A percentile compares a stretch with the other conserved stretches of the same genome.
Evolutionary conservation across 305 asterid species (phyloP).

Genomic region (Fraxinus nigra): DNA sequence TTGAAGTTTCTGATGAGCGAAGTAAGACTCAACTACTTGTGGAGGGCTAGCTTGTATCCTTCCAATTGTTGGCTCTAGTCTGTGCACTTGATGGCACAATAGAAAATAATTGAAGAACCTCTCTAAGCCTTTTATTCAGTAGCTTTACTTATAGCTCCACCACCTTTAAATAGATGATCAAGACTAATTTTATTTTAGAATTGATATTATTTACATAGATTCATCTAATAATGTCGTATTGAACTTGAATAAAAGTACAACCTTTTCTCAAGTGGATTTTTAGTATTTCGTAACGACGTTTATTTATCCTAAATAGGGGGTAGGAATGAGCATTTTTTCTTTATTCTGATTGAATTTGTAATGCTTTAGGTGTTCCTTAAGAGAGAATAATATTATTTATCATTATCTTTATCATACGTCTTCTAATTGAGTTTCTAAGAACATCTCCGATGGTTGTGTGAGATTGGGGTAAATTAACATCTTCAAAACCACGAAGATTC

Average conservation of each 20-base stretch:
- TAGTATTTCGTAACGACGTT: not conserved
- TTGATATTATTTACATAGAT: not conserved
- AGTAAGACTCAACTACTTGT: not conserved
- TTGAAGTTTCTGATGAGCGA: not conserved
- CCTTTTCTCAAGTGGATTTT: not conserved
- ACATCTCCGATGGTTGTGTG: too few relatives aligned
- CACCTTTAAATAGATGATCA: not conserved
- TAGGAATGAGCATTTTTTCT: not conserved
- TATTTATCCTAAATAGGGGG: not conserved
- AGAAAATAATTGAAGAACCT: not conserved
- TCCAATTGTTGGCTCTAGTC: not conserved
- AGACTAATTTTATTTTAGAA: not conserved
- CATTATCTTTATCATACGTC: too few relatives aligned
- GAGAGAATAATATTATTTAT: too few relatives aligned
- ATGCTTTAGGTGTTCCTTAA: not conserved
- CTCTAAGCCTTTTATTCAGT: not conserved
- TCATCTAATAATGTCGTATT: not conserved
- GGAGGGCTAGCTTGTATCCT: not conserved
- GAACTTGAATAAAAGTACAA: not conserved
- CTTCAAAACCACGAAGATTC: too few relatives aligned
- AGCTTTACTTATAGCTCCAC: not conserved
- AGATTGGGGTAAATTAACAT: too few relatives aligned
- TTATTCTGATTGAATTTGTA: too few relatives aligned
- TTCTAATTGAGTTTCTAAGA: too few relatives aligned
- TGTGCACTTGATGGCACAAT: not conserved